These are phyloP conservation scores for Wickerhamomyces chambardii DNA, from an alignment of 805 yeast species.

Conservation along the genomic window DNA sequence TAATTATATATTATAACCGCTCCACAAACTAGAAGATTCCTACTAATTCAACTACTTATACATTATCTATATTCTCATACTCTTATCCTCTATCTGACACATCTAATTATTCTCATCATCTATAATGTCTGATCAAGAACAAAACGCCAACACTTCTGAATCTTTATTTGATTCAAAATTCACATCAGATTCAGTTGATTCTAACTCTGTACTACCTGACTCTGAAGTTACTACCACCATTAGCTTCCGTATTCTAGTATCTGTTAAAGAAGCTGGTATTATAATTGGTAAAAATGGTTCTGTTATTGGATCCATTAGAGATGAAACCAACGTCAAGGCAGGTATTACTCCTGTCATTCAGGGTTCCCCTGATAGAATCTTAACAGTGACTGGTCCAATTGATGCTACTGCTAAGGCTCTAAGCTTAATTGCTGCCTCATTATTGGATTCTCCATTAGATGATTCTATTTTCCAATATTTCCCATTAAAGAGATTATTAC, in stretches of 20 bases:
- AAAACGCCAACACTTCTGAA: constrained; percentile 9
- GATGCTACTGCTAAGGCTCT: constrained; percentile 64
- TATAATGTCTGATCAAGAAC: constrained; percentile 3
- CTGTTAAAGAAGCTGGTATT: constrained; percentile 84
- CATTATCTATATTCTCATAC: too few relatives aligned
- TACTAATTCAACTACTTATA: too few relatives aligned
- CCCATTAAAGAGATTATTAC: constrained; percentile 52
- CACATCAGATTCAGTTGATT: constrained; percentile 6
- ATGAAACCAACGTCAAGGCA: constrained; percentile 70
- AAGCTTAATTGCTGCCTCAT: constrained; percentile 58
- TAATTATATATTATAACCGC: too few relatives aligned
- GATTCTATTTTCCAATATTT: constrained; percentile 35
- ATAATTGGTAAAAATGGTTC: constrained; percentile 82
- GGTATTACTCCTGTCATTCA: constrained; percentile 77
- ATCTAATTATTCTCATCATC: neutral
- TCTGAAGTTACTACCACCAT: constrained; percentile 14
- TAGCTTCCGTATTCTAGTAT: constrained; percentile 45
- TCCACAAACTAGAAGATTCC: too few relatives aligned
- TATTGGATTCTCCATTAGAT: constrained; percentile 34
- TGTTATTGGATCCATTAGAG: constrained; percentile 69
- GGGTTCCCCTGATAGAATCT: constrained; percentile 76
- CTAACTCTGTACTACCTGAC: constrained; percentile 13
- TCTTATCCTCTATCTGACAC: neutral
- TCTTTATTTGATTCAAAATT: constrained; percentile 16
- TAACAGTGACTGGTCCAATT: constrained; percentile 69